These are phyloP conservation scores for Nepenthes gracilis DNA, from an alignment of 148 eudicot species.

Conservation along the genomic window DNA sequence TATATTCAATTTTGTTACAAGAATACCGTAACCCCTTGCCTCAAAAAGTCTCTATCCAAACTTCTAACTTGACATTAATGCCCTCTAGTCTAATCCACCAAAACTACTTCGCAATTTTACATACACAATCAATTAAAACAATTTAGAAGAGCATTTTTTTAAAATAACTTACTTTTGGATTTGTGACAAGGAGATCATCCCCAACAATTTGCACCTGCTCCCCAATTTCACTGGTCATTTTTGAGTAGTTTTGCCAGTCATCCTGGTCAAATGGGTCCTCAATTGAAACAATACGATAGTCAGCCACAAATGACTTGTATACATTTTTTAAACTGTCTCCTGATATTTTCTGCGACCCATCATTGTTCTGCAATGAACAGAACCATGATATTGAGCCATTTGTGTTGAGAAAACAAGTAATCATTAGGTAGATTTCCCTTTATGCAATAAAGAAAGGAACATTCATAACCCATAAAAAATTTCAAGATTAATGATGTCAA, in stretches of 20 bases:
- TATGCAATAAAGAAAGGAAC: too few relatives aligned
- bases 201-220: slow-evolving; percentile 81
- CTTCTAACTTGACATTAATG: too few relatives aligned
- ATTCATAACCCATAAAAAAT: not conserved
- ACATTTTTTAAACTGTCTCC: slow-evolving; percentile 80
- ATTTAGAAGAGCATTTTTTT: not conserved
- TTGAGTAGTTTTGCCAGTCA: slow-evolving; percentile 87
- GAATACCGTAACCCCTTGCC: too few relatives aligned
- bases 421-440: not conserved
- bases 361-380: slow-evolving; percentile 52
- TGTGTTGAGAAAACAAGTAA: not conserved
- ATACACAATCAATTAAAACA: not conserved
- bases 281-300: slow-evolving; percentile 89
- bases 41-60: too few relatives aligned
- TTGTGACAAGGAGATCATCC: slow-evolving; percentile 92
- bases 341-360: slow-evolving; percentile 67
- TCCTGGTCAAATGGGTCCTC: slow-evolving; percentile 98
- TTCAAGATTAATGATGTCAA: not conserved
- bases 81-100: too few relatives aligned
- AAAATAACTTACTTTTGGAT: slow-evolving; percentile 65
- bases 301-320: slow-evolving; percentile 71
- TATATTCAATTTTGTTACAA: too few relatives aligned
- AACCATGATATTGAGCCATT: not conserved
- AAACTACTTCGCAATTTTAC: too few relatives aligned
- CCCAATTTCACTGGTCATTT: slow-evolving; percentile 65